These are phyloP conservation scores for Coffea eugenioides DNA, from an alignment of 257 asterid species.

Conservation along the genomic window DNA sequence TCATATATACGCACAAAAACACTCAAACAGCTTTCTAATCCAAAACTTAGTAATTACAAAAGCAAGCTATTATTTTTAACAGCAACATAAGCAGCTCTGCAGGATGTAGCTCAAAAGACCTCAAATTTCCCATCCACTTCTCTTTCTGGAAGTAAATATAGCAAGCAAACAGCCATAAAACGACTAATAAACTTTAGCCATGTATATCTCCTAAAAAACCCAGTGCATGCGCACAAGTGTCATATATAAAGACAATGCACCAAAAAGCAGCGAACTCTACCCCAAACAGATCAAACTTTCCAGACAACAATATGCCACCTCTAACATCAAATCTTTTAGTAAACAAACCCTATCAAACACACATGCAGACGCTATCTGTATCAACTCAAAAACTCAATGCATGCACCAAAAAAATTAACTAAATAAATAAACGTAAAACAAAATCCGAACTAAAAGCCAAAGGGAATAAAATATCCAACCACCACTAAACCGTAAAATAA, in stretches of 20 bases:
- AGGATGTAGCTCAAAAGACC: neutral
- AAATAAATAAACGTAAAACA: neutral
- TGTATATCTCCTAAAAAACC: neutral
- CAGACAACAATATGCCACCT: neutral
- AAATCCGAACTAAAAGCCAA: neutral
- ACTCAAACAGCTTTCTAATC: neutral
- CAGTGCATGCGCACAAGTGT: neutral
- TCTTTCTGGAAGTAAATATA: neutral
- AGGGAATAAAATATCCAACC: neutral
- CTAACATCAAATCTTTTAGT: neutral
- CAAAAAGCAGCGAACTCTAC: neutral
- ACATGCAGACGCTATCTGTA: neutral
- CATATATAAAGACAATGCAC: too few species aligned
- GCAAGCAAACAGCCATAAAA: neutral
- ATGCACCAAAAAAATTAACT: neutral
- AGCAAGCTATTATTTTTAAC: neutral
- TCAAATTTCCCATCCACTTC: neutral
- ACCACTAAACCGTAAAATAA: neutral
- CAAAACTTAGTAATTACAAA: neutral
- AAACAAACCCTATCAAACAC: neutral
- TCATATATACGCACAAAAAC: slow-evolving; percentile 6
- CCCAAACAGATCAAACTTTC: neutral
- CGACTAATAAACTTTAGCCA: neutral
- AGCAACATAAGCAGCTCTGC: neutral
- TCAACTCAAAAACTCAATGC: neutral